Evolutionary conservation across 1,284 basidiomycete species (phyloP), one percentile per base, ranked within the genome.

Genomic region (Wallemia mellicola): DNA sequence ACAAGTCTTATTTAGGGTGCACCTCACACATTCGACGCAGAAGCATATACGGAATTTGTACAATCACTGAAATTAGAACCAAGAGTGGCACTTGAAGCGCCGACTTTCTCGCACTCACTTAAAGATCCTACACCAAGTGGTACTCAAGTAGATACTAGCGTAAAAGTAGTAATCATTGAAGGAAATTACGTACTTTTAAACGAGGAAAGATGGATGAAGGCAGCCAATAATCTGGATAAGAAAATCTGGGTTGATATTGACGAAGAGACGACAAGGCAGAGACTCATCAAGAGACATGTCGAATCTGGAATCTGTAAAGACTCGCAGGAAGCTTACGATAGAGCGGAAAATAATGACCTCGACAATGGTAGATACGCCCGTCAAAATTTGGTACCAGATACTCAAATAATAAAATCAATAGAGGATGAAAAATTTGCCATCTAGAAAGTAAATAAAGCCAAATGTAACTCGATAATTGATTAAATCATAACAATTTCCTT

Each of bases 131-230:
- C 66, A 0, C 66, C 67, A 3, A 69, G 72, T 2, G 70, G 68
- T 2, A 68, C 81, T 15, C 66, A 71, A 0, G 76, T 95, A 26
- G 65, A 71, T 26, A 76, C 81, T 0, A 63, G 71, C 28, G 80
- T 89, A 65, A 77, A 81, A 2, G 75, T 92, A 59, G 75, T 92
- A 59, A 68, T 91, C 61, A 76, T 91, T 61, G 86, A 92, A 69
- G 86, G 88, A 0, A 71, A 92, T 9, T 89, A 92, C 68, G 77
- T 79, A 2, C 77, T 86, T 61, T 75, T 88, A 24, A 74, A 79
- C 30, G 71, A 78, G 22, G 72, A 76, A 0, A 81, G 82, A 0
- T 95, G 91, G 91, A 67, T 67, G 1, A 74, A 76, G 19, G 83
- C 80, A 0, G 79, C 80, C 0, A 68, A 71, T 25, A 66, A 77